phyloP scores from a whole-genome alignment of 2,329 filamentous ascomycete genomes.

The Venturia aucupariae region DNA sequence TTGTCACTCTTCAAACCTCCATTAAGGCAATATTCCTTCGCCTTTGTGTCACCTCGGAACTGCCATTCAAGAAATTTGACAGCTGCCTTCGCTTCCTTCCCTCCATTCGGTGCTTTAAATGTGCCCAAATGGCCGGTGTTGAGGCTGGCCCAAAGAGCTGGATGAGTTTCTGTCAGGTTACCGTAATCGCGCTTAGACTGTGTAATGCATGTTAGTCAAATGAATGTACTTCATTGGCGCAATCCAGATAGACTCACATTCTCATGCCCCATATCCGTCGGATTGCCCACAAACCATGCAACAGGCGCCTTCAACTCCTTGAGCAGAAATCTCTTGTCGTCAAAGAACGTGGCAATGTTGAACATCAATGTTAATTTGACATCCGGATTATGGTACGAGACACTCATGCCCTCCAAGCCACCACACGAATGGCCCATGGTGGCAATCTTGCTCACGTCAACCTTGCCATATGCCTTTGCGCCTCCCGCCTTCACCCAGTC shows the following conservation, averaged over 20 bases:
- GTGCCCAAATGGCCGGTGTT: constrained; percentile 15
- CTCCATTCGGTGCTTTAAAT: constrained; percentile 11
- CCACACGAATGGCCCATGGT: constrained; percentile 14
- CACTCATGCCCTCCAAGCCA: constrained; percentile 12
- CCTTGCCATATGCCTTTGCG: constrained; percentile 7
- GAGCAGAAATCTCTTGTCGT: neutral
- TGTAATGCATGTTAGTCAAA: neutral
- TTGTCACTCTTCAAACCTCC: constrained; percentile 11
- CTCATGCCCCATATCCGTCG: constrained; percentile 10
- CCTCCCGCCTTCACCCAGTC: constrained; percentile 7
- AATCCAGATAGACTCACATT: constrained; percentile 13
- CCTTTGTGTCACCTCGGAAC: constrained; percentile 10
- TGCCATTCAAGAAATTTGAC: constrained; percentile 11
- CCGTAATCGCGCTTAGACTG: constrained; percentile 12
- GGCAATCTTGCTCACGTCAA: constrained; percentile 11
- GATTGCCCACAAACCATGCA: constrained; percentile 13
- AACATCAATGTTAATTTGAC: constrained; percentile 14
- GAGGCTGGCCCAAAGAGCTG: constrained; percentile 10
- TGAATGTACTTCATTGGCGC: neutral
- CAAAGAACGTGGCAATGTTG: constrained; percentile 12
- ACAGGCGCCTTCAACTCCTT: constrained; percentile 12
- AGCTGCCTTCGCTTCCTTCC: constrained; percentile 12
- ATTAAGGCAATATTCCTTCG: constrained; percentile 1
- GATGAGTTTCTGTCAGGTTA: neutral
- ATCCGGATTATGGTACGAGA: constrained; percentile 5